Evolutionary conservation across 306 rosid genomes (phyloP), one percentile per base, ranked within the genome.

Genomic region (Trifolium fragiferum): DNA sequence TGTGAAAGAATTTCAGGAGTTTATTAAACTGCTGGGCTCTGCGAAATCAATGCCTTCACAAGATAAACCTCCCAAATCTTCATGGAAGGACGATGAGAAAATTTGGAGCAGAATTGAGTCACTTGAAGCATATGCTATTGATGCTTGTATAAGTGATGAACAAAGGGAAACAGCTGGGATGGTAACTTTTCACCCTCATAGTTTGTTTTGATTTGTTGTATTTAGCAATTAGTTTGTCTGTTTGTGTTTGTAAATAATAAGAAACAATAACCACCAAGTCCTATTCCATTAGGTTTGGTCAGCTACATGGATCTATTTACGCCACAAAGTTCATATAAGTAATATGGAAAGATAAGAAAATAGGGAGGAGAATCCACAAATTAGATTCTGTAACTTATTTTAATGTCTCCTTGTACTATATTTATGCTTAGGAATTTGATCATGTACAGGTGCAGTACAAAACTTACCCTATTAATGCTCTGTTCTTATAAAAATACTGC

Each of bases 41-140:
- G 96, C 89, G 3, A 92, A 90, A 84, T 85, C 84, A 25, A 82
- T 81, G 93, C 89, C 93, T 72, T 72, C 64, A 49, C 81, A 80
- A 50, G 81, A 84, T 80, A 95, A 92, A 81, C 96, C 96, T 82
- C 70, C 83, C 74, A 92, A 92, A 85, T 84, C 85, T 69, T 82
- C 93, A 65, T 95, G 99, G 99, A 66, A 79, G 73, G 77, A 35
- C 60, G 95, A 86, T 59, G 96, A 86, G 78, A 88, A 89, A 87
- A 84, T 40, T 63, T 78, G 85, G 88, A 75, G 51, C 62, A 86
- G 82, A 87, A 86, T 95, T 84, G 89, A 90, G 75, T 86, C 92
- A 15, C 92, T 95, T 72, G 86, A 89, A 89, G 81, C 87, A 72
- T 95, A 90, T 80, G 96, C 97, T 70, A 84, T 94, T 82, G 97